Base-by-base conservation (phyloP, 306 rosid genomes). In the Leucaena leucocephala region DNA sequence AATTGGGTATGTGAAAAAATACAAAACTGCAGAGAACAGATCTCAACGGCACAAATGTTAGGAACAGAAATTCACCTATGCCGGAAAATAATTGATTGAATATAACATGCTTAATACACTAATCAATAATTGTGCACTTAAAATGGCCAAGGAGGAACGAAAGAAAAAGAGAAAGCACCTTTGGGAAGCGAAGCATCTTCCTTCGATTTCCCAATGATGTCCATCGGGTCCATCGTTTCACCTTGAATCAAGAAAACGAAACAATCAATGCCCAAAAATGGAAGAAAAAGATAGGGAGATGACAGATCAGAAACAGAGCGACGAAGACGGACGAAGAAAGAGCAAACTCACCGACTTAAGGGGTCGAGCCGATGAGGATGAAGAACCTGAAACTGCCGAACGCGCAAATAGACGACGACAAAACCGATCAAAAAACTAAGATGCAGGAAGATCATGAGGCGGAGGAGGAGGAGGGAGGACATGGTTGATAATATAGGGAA, bases 151-250 rank as follows among this genome's bases (percentile, higher is more conserved):
- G 4, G 7, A 21, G 15, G 4, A 21, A 57, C 21, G 13, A 57
- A 7, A 4, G 15, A 1, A 36, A 2, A 49, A 67, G 44, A 2
- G 64, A 78, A 40, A 39, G 34, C 54, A 90, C 97, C 96, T 84
- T 92, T 92, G 0, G 97, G 97, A 61, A 92, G 95, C 76, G 95
- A 90, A 71, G 97, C 27, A 27, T 27, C 27, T 27, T 27, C 27
- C 27, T 27, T 27, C 27, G 27, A 27, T 27, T 27, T 27, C 97
- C 93, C 97, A 79, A 92, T 86, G 85, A 92, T 92, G 58, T 92
- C 97, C 97, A 92, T 92, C 76, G 97, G 92, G 79, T 92, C 97
- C 97, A 92, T 92, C 59, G 34, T 75, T 54, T 57, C 21, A 76
- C 75, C 93, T 81, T 52, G 75, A 72, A 71, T 34, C 48, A 1